Evolutionary conservation across 2,329 filamentous ascomycete species (phyloP).

Genomic region (Epichloe typhina): DNA sequence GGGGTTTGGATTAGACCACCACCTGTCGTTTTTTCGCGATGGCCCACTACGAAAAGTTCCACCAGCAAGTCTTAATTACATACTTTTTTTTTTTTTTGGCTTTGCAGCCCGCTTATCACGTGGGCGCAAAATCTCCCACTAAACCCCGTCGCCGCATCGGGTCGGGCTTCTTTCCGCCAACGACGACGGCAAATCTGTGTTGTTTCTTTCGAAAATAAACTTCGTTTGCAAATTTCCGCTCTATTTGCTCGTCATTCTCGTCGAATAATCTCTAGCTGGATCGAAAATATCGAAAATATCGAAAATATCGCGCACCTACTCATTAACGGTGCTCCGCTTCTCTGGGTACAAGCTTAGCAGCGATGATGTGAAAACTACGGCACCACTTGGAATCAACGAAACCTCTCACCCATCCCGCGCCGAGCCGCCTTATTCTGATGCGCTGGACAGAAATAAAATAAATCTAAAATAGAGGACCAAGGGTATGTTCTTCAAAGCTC

Average conservation of each 20-base stretch:
- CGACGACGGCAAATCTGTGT: conserved; percentile 6
- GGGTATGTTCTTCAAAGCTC: conserved; percentile 3
- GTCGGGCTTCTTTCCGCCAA: conserved; percentile 7
- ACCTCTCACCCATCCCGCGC: conserved; percentile 16
- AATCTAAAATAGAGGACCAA: conserved; percentile 1
- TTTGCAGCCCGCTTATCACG: conserved; percentile 22
- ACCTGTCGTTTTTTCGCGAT: background rate
- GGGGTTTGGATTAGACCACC: background rate
- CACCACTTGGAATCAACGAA: conserved; percentile 17
- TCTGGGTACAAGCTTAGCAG: conserved; percentile 15
- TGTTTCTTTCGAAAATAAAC: conserved; percentile 1
- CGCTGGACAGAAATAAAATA: conserved; percentile 2
- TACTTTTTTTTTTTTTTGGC: background rate
- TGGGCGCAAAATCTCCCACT: conserved; percentile 28
- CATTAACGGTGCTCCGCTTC: conserved; percentile 1
- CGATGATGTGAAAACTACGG: conserved; percentile 26
- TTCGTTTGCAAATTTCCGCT: background rate
- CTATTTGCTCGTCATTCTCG: background rate
- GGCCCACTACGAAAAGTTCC: background rate
- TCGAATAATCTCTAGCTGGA: background rate
- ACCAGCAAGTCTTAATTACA: background rate
- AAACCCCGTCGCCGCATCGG: conserved; percentile 17
- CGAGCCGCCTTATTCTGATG: conserved; percentile 14
- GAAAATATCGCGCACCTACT: background rate
- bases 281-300: too few species aligned